Percentiles rank a stretch among this genome's conserved stretches.
Evolutionary conservation across 495 filamentous ascomycete genomes (phyloP).

Genomic region (Cudoniella acicularis): DNA sequence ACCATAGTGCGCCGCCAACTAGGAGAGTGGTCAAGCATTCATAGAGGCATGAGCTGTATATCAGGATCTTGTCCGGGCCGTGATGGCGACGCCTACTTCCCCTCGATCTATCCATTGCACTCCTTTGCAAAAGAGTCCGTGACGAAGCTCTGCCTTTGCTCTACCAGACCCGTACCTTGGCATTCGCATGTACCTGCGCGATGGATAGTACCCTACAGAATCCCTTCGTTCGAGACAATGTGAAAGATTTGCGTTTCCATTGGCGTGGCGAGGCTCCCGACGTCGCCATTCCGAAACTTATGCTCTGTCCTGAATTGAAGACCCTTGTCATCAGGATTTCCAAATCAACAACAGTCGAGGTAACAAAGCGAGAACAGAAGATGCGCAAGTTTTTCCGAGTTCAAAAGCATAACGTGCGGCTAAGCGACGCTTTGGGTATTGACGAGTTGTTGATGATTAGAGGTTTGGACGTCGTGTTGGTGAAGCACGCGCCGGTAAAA

Average conservation of each 20-base stretch:
- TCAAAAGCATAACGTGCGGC: neutral
- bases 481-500: neutral
- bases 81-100: neutral
- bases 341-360: neutral
- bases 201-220: neutral
- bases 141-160: neutral
- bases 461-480: neutral
- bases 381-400: neutral
- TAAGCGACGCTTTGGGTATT: neutral
- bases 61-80: conserved; percentile 25
- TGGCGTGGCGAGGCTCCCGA: neutral
- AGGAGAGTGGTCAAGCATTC: neutral
- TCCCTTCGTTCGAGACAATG: neutral
- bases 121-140: neutral
- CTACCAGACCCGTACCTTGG: neutral
- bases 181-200: neutral
- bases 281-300: neutral
- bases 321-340: neutral
- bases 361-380: neutral
- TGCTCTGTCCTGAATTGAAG: neutral
- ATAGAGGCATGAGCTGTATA: neutral
- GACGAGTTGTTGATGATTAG: neutral
- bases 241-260: neutral
- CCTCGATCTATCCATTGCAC: neutral
- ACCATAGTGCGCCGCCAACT: neutral